A percentile compares a stretch with the other conserved stretches of the same genome.
Evolutionary conservation across 805 yeast species (phyloP).

Genomic region (Myxozyma udenii): DNA sequence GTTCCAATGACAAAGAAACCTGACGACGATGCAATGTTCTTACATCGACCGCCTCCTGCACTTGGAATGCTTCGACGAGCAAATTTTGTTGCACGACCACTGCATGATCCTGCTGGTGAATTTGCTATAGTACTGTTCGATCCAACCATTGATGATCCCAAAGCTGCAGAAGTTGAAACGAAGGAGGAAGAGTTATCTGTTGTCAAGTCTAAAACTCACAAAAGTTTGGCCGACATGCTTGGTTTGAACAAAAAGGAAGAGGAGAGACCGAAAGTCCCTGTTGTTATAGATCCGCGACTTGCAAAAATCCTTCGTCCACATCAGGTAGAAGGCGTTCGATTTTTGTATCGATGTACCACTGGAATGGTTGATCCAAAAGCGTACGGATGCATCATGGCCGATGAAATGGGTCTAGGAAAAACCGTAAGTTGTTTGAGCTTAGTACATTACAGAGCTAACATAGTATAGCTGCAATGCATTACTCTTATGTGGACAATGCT

Average conservation of each 20-base stretch:
- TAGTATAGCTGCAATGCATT: conserved; percentile 62
- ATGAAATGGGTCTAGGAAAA: conserved; percentile 94
- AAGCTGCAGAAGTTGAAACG: conserved; percentile 16
- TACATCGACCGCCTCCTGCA: conserved; percentile 60
- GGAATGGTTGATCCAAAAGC: conserved; percentile 67
- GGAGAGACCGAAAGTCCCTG: conserved; percentile 83
- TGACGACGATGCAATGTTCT: conserved; percentile 4
- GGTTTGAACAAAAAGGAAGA: conserved; percentile 56
- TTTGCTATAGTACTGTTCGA: conserved; percentile 92
- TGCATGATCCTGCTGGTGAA: conserved; percentile 93
- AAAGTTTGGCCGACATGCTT: conserved; percentile 71
- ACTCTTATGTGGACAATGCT: conserved; percentile 89
- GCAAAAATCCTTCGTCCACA: conserved; percentile 88
- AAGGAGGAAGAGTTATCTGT: conserved; percentile 2
- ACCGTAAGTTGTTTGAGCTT: conserved; percentile 41
- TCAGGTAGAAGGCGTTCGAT: conserved; percentile 92
- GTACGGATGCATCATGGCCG: conserved; percentile 96
- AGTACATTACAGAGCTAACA: background rate
- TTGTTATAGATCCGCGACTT: conserved; percentile 86
- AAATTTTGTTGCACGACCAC: conserved; percentile 74
- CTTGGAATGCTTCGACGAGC: conserved; percentile 74
- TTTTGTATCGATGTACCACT: conserved; percentile 83
- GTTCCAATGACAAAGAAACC: conserved; percentile 21
- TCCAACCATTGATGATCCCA: conserved; percentile 74
- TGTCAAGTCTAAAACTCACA: conserved; percentile 42